phyloP scores from a whole-genome alignment of 768 basidiomycete genomes.

The Xanthoconium purpureum region DNA sequence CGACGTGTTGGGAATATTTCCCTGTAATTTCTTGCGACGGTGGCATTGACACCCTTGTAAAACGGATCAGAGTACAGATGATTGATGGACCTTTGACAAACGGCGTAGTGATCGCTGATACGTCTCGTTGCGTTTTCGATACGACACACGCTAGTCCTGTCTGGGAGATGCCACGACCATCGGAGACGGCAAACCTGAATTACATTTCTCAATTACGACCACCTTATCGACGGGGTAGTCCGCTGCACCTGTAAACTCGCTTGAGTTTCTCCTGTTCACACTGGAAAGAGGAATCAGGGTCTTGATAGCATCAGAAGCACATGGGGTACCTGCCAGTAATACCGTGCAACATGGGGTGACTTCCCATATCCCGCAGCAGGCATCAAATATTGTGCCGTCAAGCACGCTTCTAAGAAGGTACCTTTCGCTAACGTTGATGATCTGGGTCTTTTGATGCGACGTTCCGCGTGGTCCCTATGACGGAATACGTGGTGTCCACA shows the following conservation, averaged over 20 bases:
- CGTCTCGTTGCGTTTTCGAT: not conserved
- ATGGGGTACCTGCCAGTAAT: slow-evolving; percentile 20
- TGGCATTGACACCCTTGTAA: too few species aligned
- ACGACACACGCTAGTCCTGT: not conserved
- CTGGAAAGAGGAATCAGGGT: not conserved
- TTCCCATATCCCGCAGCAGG: slow-evolving; percentile 47
- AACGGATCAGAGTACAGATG: not conserved
- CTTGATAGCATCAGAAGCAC: not conserved
- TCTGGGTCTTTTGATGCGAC: slow-evolving; percentile 37
- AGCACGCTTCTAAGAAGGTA: slow-evolving; percentile 26
- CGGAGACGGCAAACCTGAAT: slow-evolving; percentile 37
- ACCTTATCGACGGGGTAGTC: slow-evolving; percentile 57
- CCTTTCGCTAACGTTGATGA: slow-evolving; percentile 35
- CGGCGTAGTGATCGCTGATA: not conserved
- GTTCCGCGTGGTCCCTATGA: slow-evolving; percentile 35
- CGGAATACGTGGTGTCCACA: slow-evolving; percentile 49
- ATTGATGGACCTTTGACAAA: not conserved
- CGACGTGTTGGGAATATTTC: too few species aligned
- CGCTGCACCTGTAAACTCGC: slow-evolving; percentile 34
- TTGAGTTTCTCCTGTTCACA: slow-evolving; percentile 27
- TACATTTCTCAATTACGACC: slow-evolving; percentile 56
- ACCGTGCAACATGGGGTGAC: slow-evolving; percentile 34
- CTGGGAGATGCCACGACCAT: slow-evolving; percentile 6
- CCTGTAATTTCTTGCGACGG: not conserved
- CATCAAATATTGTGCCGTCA: slow-evolving; percentile 44